Base-by-base conservation (phyloP, 2,329 filamentous ascomycete genomes). In the Ustilaginoidea virens region DNA sequence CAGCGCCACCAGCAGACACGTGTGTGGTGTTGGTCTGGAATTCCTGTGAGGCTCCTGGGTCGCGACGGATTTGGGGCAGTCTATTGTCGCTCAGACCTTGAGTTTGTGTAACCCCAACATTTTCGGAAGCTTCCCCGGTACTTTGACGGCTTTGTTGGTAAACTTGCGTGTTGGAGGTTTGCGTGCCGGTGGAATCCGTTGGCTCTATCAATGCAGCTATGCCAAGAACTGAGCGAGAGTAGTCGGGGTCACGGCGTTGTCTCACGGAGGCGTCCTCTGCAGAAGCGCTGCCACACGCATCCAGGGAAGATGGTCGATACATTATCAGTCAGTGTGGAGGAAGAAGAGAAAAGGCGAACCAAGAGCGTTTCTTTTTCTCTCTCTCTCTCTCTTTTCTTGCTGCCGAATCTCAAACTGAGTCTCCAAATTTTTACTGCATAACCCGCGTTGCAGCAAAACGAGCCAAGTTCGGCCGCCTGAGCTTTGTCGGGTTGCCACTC, bases 191-290 rank as follows among this genome's bases (percentile, higher is more conserved):
- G n/a, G n/a, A n/a, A 24, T 19, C 23, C 16, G 19, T 29, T 18
- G 18, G 20, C 16, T 27, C 33, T 24, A 30, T 13, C 18, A 32
- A 27, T 23, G 30, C 27, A 18, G 24, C 17, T 14, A 30, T 29
- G 17, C 30, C 24, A 17, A 34, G 30, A n/a, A 25, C 19, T 5
- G 33, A 25, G 18, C 24, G 29, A 21, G 24, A 25, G 8, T 27
- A 14, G 21, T 32, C 24, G 17, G 23, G n/a, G 25, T 32, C 17
- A 14, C 22, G 19, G 19, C 7, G 23, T 13, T 17, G 22, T 20
- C 18, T 13, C 22, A 22, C 24, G 11, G 21, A 6, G 9, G 18
- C 19, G n/a, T 9, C 17, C 8, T 28, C 27, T 27, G 17, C 20
- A 24, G 21, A 20, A 19, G 24, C 14, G 23, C 11, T 15, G 19